A percentile compares a stretch with the other conserved stretches of the same genome.
These are phyloP conservation scores for Penicillium manginii DNA, from an alignment of 495 filamentous ascomycete genomes.

Conservation along the genomic window DNA sequence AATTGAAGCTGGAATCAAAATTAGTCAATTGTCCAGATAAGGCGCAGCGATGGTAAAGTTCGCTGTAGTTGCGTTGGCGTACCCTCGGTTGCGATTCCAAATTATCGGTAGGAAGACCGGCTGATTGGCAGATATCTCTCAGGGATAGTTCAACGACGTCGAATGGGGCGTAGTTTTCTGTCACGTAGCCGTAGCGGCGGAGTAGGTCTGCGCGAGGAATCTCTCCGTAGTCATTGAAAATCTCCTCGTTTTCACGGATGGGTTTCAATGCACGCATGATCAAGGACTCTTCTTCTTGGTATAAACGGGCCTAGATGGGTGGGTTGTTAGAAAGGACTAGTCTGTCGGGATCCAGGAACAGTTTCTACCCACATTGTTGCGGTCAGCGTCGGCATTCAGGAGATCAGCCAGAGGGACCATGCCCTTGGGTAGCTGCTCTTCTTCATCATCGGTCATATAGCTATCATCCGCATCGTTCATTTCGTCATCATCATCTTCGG, in stretches of 20 bases:
- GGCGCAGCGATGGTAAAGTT: conserved; percentile 6
- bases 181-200: conserved; percentile 87
- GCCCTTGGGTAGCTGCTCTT: conserved; percentile 67
- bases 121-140: conserved; percentile 54
- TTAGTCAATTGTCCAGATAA: conserved; percentile 13
- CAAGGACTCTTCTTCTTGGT: conserved; percentile 66
- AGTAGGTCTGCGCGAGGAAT: conserved; percentile 82
- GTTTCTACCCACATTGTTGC: conserved; percentile 66
- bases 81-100: conserved; percentile 49
- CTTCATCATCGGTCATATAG: conserved; percentile 72
- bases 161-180: conserved; percentile 70
- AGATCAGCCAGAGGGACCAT: conserved; percentile 95
- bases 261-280: conserved; percentile 68
- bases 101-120: conserved; percentile 44
- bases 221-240: conserved; percentile 90
- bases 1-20: conserved; percentile 41
- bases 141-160: conserved; percentile 82
- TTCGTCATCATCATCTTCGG: conserved; percentile 56
- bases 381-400: conserved; percentile 86
- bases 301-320: conserved; percentile 59
- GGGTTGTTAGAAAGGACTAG: conserved; percentile 8
- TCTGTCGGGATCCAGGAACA: background rate
- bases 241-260: conserved; percentile 73
- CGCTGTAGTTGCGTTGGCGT: conserved; percentile 19
- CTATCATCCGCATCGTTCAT: conserved; percentile 61